A percentile compares a stretch with the other conserved stretches of the same genome.
Evolutionary conservation across 345 rosid species (phyloP).

Genomic region (Gossypium anomalum): DNA sequence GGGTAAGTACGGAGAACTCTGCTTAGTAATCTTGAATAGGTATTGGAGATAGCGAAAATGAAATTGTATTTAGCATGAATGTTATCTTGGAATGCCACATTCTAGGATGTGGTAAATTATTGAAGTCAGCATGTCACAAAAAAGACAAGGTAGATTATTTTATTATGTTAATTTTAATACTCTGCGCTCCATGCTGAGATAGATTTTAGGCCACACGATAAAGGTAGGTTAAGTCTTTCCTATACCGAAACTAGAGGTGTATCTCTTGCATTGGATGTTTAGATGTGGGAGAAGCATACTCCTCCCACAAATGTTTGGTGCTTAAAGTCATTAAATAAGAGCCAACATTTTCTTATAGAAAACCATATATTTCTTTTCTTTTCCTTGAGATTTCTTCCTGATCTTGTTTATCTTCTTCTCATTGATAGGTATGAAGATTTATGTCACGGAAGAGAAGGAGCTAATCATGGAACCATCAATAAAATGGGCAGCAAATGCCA

Average conservation of each 20-base stretch:
- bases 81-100: background rate
- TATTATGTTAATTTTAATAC: background rate
- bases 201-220: background rate
- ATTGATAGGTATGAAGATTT: slow-evolving; percentile 83
- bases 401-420: slow-evolving; percentile 14
- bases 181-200: background rate
- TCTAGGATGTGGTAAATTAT: background rate
- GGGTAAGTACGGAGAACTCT: background rate
- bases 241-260: background rate
- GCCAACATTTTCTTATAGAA: slow-evolving; percentile 1
- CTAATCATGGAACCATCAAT: slow-evolving; percentile 84
- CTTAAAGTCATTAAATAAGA: background rate
- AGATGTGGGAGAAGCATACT: background rate
- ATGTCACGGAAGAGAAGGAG: slow-evolving; percentile 90
- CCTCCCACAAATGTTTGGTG: background rate
- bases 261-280: background rate
- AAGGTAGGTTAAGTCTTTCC: background rate
- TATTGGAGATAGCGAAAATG: background rate
- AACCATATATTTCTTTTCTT: background rate
- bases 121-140: background rate
- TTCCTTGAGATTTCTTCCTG: background rate
- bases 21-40: background rate
- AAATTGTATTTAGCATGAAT: background rate
- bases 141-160: background rate
- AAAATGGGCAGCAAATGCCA: slow-evolving; percentile 95